Evolutionary conservation across 2,329 filamentous ascomycete genomes (phyloP), one percentile per base, ranked within the genome.

Genomic region (Zasmidium angulare): DNA sequence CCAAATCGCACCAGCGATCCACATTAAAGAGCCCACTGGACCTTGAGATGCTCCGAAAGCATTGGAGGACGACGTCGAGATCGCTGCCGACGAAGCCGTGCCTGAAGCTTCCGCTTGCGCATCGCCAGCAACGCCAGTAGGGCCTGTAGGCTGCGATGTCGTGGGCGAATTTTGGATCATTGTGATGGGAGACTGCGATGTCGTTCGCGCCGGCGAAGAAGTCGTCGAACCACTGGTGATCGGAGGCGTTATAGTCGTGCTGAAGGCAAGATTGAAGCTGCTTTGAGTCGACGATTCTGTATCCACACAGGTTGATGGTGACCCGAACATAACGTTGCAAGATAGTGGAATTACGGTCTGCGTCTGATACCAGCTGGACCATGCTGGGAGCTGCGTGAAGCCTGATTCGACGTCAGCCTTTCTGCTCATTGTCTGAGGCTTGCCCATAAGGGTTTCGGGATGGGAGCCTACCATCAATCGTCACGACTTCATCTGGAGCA

Each of bases 311-410:
- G 3, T 17, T 3, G 36, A 43, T 17, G 36, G 36, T 19, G 11
- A 3, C 7, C 36, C 36, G 36, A 43, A 43, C 36, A 43, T 43
- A 7, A 43, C 36, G 14, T 43, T 43, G 36, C 36, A 43, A 9
- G 36, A 43, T 10, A 21, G 21, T 19, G 49, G 24, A 17, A 29
- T 50, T 2, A 19, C 49, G 2, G 22, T 50, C 23, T 29, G 49
- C 19, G 49, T 50, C 23, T 29, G 49, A 29, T 50, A 50, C 49
- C 23, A 50, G 23, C 49, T 50, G 24, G 49, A 23, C 23, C 49
- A 50, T 10, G 20, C 49, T 23, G 49, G 49, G 10, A 26, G 49
- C 19, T 50, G 24, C 17, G 49, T 50, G n/a, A 29, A 50, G 21
- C 49, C 49, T 43, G 36, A 43, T 36, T 36, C 29, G 29, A 36